These are phyloP conservation scores for Phanerochaete carnosa DNA, from an alignment of 768 basidiomycete genomes.

Conservation along the genomic window DNA sequence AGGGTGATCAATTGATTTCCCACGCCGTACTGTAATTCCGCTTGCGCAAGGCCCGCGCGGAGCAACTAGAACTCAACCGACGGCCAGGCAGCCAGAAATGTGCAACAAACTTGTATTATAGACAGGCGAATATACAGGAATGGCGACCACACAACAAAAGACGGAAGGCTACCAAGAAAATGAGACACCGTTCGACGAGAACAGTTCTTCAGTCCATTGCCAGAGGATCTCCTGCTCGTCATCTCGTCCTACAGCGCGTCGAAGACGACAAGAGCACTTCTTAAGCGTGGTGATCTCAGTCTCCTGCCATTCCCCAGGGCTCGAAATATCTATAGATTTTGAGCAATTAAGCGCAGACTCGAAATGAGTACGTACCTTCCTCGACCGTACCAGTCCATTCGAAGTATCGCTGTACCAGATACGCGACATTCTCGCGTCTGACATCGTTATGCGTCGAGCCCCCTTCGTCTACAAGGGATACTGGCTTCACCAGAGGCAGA, in stretches of 20 bases:
- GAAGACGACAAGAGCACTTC: slow-evolving; percentile 1
- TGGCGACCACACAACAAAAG: background rate
- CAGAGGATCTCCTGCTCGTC: slow-evolving; percentile 7
- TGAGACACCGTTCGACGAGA: background rate
- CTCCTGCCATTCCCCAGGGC: background rate
- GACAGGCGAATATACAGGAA: too few species aligned
- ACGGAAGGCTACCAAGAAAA: background rate
- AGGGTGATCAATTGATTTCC: too few species aligned
- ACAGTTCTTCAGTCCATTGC: slow-evolving; percentile 13
- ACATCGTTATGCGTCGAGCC: slow-evolving; percentile 1
- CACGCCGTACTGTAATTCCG: too few species aligned
- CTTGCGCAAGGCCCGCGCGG: too few species aligned
- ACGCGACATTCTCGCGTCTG: slow-evolving; percentile 33
- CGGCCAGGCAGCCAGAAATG: too few species aligned
- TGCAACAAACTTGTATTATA: too few species aligned
- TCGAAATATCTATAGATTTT: background rate
- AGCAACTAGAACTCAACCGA: too few species aligned
- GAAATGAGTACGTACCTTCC: slow-evolving; percentile 30
- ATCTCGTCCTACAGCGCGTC: background rate
- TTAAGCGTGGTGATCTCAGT: background rate
- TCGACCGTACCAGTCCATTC: slow-evolving; percentile 46
- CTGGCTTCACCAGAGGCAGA: slow-evolving; percentile 21
- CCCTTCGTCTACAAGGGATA: slow-evolving; percentile 4
- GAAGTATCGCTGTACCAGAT: slow-evolving; percentile 51
- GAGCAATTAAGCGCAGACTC: background rate